Evolutionary conservation across 208 protist species (phyloP).

Genomic region (Leishmania gerbilli): DNA sequence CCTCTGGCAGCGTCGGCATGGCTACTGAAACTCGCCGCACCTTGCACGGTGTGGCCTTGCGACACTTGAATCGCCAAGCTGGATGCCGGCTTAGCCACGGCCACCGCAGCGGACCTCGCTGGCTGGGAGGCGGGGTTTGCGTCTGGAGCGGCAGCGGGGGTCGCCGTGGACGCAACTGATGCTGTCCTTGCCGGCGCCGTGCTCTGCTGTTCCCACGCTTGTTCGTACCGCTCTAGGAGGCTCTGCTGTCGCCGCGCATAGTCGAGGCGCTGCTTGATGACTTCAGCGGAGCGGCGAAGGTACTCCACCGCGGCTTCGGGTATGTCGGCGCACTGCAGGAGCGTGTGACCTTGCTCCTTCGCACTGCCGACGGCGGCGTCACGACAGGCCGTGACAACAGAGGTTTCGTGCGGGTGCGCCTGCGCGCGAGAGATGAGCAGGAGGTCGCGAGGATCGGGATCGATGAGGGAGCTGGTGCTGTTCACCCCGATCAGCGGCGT

Average conservation of each 20-base stretch:
- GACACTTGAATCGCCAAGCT: not conserved
- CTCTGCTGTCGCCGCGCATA: slow-evolving; percentile 16
- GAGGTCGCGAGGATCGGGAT: slow-evolving; percentile 26
- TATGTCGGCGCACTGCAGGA: slow-evolving; percentile 32
- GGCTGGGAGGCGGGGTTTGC: not conserved
- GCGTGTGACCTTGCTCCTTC: slow-evolving; percentile 23
- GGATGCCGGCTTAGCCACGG: not conserved
- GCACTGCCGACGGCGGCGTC: not conserved
- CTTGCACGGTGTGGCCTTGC: not conserved
- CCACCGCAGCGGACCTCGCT: slow-evolving; percentile 1
- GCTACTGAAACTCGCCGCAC: not conserved
- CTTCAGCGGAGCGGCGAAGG: slow-evolving; percentile 21
- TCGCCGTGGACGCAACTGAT: not conserved
- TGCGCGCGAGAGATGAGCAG: slow-evolving; percentile 19
- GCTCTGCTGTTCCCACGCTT: slow-evolving; percentile 3
- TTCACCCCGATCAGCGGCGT: slow-evolving; percentile 3
- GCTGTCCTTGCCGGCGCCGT: not conserved
- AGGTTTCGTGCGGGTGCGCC: slow-evolving; percentile 4
- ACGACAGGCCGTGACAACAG: not conserved
- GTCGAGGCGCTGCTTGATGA: slow-evolving; percentile 29
- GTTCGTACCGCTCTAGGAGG: slow-evolving; percentile 19
- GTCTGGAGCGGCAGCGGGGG: not conserved
- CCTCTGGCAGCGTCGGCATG: not conserved
- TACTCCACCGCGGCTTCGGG: slow-evolving; percentile 25
- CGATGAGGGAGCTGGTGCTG: slow-evolving; percentile 28